Evolutionary conservation across 345 rosid species (phyloP), one percentile per base, ranked within the genome.

Genomic region (Hibiscus mutabilis): DNA sequence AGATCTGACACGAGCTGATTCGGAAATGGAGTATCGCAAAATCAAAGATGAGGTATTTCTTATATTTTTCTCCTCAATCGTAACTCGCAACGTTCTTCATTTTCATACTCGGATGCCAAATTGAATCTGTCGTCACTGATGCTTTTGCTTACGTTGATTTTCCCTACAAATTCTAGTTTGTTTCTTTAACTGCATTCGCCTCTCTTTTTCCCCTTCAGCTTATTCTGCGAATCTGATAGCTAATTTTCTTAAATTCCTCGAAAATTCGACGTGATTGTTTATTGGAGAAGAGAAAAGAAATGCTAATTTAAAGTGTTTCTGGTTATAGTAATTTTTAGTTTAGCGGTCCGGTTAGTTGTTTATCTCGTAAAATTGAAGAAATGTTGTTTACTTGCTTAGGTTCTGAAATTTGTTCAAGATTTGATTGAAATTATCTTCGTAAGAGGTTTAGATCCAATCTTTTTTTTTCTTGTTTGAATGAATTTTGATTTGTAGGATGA

Each of bases 21-120:
- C 60, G 69, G 16, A 47, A 79, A 90, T 92, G 97, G 97, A 92
- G 73, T 87, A 90, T 67, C 79, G 85, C 70, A 92, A 90, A 77
- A 82, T 92, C 79, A 92, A 92, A 82, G 93, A 85, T 56, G 88
- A 87, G 88, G 96, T 90, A 58, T 18, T 40, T 53, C 5, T 11
- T 19, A 7, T 14, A 35, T 10, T 60, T 12, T 46, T 47, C 58
- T 59, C 42, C 6, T 21, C 51, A 68, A 8, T 49, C 5, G 15
- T 4, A 11, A 6, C 14, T 35, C 9, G 16, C 6, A 40, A 21
- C 66, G 60, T 16, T 66, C 58, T 66, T 27, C 59, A 67, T 67
- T 27, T 25, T 16, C 59, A 27, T n/a, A 69, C 19, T 14, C 5
- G 33, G 21, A 33, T 13, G 31, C 63, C 6, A 19, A 55, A 55